Conservation (phyloP, 176 grass and related monocot genomes). For the Thalia dealbata region DNA sequence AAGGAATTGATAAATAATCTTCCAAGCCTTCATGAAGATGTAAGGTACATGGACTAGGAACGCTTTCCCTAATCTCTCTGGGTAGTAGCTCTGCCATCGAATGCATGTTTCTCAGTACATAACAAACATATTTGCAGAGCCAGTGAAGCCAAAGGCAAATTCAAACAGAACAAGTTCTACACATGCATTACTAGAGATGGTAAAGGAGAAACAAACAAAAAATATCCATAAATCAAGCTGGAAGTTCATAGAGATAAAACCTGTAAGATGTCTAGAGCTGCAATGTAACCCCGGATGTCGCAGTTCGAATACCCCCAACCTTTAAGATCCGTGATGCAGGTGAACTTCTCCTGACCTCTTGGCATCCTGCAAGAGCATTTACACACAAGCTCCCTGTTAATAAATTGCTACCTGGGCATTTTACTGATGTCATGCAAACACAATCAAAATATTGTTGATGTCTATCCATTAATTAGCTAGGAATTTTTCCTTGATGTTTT, state of each 20-base stretch:
- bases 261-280: slow-evolving; percentile 29
- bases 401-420: too few species aligned
- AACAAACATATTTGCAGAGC: too few species aligned
- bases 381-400: too few species aligned
- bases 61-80: slow-evolving; percentile 32
- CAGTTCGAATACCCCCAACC: slow-evolving; percentile 25
- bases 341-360: slow-evolving; percentile 29
- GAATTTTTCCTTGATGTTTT: not conserved
- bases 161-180: too few species aligned
- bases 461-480: not conserved
- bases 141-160: too few species aligned
- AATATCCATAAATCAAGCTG: too few species aligned
- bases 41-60: slow-evolving; percentile 30
- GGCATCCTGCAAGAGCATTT: slow-evolving; percentile 17
- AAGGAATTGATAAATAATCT: slow-evolving; percentile 29
- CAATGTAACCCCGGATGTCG: slow-evolving; percentile 25
- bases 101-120: not conserved
- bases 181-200: too few species aligned
- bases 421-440: too few species aligned
- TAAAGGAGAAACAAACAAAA: too few species aligned
- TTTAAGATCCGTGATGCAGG: slow-evolving; percentile 26
- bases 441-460: too few species aligned
- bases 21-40: slow-evolving; percentile 35
- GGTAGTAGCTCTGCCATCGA: slow-evolving; percentile 31
- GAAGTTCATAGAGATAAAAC: not conserved